phyloP scores from a whole-genome alignment of 2,329 filamentous ascomycete genomes.

The Cladosporium austrohemisphaericum region DNA sequence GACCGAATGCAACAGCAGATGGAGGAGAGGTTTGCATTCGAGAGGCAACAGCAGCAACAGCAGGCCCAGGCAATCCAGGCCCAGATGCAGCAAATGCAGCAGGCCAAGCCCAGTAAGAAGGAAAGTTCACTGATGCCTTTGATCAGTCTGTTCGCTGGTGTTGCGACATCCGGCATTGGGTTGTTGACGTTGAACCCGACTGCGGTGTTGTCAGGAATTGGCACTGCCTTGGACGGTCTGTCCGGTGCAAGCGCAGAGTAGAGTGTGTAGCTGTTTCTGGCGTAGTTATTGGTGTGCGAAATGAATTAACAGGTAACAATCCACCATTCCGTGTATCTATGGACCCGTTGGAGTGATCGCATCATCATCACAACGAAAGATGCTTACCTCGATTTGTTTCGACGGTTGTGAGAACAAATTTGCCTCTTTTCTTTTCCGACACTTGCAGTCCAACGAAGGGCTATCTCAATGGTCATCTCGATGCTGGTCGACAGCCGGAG shows the following conservation, averaged over 20 bases:
- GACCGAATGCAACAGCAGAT: conserved; percentile 9
- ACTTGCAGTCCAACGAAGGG: too few species aligned
- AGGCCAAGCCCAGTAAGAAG: conserved; percentile 8
- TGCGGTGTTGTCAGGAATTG: conserved; percentile 4
- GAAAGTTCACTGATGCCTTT: conserved; percentile 6
- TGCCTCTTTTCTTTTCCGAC: too few species aligned
- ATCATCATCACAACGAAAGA: too few species aligned
- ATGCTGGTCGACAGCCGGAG: too few species aligned
- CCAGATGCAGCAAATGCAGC: conserved; percentile 12
- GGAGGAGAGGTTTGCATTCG: conserved; percentile 12
- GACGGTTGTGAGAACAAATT: too few species aligned
- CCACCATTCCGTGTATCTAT: too few species aligned
- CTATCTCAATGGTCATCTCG: too few species aligned
- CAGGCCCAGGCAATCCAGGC: conserved; percentile 3
- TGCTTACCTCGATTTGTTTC: too few species aligned
- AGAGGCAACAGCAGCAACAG: conserved; percentile 9
- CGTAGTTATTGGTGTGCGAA: too few species aligned
- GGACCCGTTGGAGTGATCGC: too few species aligned
- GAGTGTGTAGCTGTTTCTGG: too few species aligned
- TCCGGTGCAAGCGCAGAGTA: conserved; percentile 1
- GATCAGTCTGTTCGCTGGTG: conserved; percentile 7
- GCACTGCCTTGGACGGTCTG: conserved; percentile 5
- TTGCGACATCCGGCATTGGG: conserved; percentile 6
- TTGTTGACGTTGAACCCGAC: conserved; percentile 12
- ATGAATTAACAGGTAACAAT: too few species aligned